Evolutionary conservation across 202 grass and related monocot genomes (phyloP).

Genomic region (Panicum virgatum): DNA sequence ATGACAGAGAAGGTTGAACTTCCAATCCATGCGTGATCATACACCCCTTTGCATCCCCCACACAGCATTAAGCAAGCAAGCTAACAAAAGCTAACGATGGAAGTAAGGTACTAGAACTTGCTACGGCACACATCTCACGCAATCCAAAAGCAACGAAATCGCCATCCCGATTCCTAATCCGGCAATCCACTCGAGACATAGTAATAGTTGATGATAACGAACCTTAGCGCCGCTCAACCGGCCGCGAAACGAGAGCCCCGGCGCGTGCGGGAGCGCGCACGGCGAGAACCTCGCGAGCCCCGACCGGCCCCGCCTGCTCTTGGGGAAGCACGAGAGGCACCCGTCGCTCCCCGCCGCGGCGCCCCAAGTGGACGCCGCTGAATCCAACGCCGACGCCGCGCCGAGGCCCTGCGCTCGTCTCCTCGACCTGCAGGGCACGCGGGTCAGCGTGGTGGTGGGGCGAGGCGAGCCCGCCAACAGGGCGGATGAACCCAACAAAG

Average conservation of each 20-base stretch:
- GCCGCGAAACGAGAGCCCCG: constrained; percentile 30
- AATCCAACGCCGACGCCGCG: neutral
- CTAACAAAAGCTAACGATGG: neutral
- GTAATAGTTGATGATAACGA: constrained; percentile 4
- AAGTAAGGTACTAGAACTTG: constrained; percentile 29
- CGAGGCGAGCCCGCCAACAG: neutral
- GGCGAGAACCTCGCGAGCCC: constrained; percentile 46
- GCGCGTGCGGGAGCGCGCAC: constrained; percentile 52
- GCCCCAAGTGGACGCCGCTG: neutral
- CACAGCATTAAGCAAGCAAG: neutral
- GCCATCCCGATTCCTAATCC: neutral
- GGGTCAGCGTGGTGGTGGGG: constrained; percentile 12
- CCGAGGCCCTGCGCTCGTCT: constrained; percentile 24
- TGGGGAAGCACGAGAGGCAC: constrained; percentile 58
- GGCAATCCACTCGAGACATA: neutral
- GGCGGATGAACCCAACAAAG: neutral
- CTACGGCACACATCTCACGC: neutral
- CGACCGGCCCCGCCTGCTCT: constrained; percentile 24
- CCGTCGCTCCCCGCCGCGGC: constrained; percentile 33
- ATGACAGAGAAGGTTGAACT: neutral
- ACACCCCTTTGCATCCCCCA: neutral
- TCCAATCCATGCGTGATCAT: neutral
- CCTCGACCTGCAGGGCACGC: constrained; percentile 41
- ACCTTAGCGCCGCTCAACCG: constrained; percentile 40
- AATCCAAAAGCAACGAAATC: neutral